Evolutionary conservation across 441 rosid genomes (phyloP).

Genomic region (Geranium incanum): DNA sequence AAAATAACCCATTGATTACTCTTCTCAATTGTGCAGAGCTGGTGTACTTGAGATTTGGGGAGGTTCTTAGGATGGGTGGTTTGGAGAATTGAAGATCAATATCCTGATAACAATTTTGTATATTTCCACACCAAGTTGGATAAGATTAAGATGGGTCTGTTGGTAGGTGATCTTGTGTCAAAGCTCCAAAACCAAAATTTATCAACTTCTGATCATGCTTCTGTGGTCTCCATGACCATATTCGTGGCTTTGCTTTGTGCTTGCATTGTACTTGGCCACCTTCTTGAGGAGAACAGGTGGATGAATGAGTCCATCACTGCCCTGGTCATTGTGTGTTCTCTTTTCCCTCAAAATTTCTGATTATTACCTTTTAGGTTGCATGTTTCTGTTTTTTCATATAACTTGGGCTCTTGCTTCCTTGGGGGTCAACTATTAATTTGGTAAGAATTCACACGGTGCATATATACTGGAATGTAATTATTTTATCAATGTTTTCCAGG

Average conservation of each 20-base stretch:
- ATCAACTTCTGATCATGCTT: constrained; percentile 7
- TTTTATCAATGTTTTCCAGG: constrained; percentile 27
- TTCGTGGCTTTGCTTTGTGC: constrained; percentile 35
- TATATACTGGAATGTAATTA: not conserved
- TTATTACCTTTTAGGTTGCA: not conserved
- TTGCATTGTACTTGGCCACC: constrained; percentile 39
- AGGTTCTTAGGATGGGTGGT: not conserved
- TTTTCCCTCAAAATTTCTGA: not conserved
- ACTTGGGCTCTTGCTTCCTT: not conserved
- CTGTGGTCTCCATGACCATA: constrained; percentile 28
- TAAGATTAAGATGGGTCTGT: not conserved
- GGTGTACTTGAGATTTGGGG: not conserved
- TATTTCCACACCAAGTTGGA: not conserved
- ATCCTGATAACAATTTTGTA: not conserved
- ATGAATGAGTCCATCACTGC: constrained; percentile 34
- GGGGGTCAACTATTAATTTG: not conserved
- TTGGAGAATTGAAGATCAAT: not conserved
- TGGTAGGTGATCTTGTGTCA: constrained; percentile 3
- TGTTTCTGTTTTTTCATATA: not conserved
- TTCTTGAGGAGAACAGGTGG: constrained; percentile 32
- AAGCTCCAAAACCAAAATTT: not conserved
- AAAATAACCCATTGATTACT: not conserved
- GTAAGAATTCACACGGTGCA: not conserved
- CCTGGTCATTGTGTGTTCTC: constrained; percentile 30
- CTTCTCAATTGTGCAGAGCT: not conserved